Conservation (phyloP, 1,139 yeast genomes). For the Petasospora fabianii region DNA sequence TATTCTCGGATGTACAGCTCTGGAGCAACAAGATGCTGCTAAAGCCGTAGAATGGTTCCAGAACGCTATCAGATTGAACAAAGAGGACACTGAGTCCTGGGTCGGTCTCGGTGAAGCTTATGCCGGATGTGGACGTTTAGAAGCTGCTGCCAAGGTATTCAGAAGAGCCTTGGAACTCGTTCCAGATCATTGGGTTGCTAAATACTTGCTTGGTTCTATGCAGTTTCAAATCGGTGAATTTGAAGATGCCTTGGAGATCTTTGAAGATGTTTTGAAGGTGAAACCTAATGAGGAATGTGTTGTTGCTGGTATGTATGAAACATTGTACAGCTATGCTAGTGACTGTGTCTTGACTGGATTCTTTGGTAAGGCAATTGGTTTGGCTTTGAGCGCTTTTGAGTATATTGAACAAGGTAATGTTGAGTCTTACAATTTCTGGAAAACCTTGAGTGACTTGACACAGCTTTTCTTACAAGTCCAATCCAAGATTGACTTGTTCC, state of each 20-base stretch:
- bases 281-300: conserved; percentile 56
- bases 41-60: conserved; percentile 90
- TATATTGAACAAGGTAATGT: conserved; percentile 29
- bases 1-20: conserved; percentile 73
- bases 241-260: conserved; percentile 40
- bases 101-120: conserved; percentile 94
- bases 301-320: conserved; percentile 53
- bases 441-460: conserved; percentile 44
- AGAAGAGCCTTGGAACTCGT: conserved; percentile 56
- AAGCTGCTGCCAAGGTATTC: conserved; percentile 84
- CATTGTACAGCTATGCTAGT: conserved; percentile 51
- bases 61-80: conserved; percentile 67
- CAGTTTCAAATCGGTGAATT: conserved; percentile 49
- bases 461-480: conserved; percentile 44
- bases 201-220: conserved; percentile 65
- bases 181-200: conserved; percentile 54
- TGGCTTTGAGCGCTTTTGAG: conserved; percentile 41
- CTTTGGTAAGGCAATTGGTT: conserved; percentile 56
- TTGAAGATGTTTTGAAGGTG: conserved; percentile 40
- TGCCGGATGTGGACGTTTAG: conserved; percentile 75
- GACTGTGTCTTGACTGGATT: conserved; percentile 58
- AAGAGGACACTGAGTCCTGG: conserved; percentile 79
- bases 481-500: conserved; percentile 41
- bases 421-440: conserved; percentile 49
- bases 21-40: conserved; percentile 70